Evolutionary conservation across 805 yeast species (phyloP), one percentile per base, ranked within the genome.

Genomic region (Teunomyces panamensis): DNA sequence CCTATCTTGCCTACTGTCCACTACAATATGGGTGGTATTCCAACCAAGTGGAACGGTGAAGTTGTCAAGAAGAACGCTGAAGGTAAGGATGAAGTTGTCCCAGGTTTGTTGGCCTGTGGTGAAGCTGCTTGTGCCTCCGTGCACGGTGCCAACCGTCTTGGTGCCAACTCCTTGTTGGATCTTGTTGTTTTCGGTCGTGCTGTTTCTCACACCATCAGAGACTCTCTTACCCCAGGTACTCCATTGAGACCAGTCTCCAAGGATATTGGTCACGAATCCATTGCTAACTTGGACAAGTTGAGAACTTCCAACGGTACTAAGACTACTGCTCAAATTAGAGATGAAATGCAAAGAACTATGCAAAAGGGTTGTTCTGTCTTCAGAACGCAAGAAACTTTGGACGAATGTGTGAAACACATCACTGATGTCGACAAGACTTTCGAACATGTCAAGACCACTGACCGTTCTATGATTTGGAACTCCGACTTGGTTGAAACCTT

Each of bases 21-120:
- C 75, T 92, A 94, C 80, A 92, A 92, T 75, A 92, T 92, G 99
- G 99, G 99, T 73, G 98, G 98, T 84, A 89, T 92, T 57, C 99
- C 99, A 71, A 94, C 99, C 57, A 89, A 86, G 71, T 94, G 89
- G 87, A 87, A 85, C 56, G 99, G 98, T 78, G 97, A 92, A 77
- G 97, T 84, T 45, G 68, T 92, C 54, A 89, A 89, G 42, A 65
- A 85, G 61, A 89, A 87, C 65, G 92, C 81, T 65, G 75, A 80
- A 56, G 99, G 99, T 60, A 83, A 92, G 63, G 99, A 94, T 69
- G 82, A 79, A 65, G 82, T 87, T 58, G 94, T 92, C 53, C 94
- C 92, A 63, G 99, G 99, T 64, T 79, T 92, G 59, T 80, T 82
- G 69, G 97, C 99, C 11, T 90, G 97, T 78, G 99, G 99, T 80